These are phyloP conservation scores for Groenewaldozyma auringiensis DNA, from an alignment of 1,139 yeast species.

Conservation along the genomic window DNA sequence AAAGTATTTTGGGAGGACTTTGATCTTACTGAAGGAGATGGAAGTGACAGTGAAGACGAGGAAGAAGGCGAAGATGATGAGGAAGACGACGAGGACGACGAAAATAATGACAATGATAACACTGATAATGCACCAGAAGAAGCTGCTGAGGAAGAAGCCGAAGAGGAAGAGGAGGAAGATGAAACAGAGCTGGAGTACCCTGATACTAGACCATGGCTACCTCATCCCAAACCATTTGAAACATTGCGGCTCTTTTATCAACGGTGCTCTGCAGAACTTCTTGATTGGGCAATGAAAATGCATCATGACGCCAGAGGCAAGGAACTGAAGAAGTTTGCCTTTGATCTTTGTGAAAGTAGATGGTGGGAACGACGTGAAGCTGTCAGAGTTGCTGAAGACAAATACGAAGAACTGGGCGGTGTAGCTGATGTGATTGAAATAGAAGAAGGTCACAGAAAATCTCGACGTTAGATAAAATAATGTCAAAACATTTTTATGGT, in stretches of 20 bases:
- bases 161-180: constrained; percentile 52
- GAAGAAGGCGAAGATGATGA: constrained; percentile 59
- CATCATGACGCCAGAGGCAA: constrained; percentile 79
- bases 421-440: constrained; percentile 85
- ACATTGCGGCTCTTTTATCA: constrained; percentile 71
- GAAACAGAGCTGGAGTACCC: constrained; percentile 58
- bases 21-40: constrained; percentile 46
- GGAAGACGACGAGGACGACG: constrained; percentile 58
- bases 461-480: not conserved
- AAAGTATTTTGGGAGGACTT: constrained; percentile 87
- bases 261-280: constrained; percentile 77
- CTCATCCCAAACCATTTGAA: constrained; percentile 96
- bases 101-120: constrained; percentile 45
- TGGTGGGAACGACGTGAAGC: constrained; percentile 99
- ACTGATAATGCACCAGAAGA: constrained; percentile 40
- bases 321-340: constrained; percentile 78
- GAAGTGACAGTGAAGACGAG: constrained; percentile 48
- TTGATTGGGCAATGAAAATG: constrained; percentile 81
- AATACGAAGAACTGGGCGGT: constrained; percentile 83
- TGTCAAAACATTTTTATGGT: no score
- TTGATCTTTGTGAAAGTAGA: constrained; percentile 85
- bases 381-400: constrained; percentile 79
- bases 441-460: constrained; percentile 32
- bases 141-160: constrained; percentile 42
- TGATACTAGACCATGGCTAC: constrained; percentile 92